Conservation (phyloP, 2,329 filamentous ascomycete species). For the Microdochium trichocladiopsis region DNA sequence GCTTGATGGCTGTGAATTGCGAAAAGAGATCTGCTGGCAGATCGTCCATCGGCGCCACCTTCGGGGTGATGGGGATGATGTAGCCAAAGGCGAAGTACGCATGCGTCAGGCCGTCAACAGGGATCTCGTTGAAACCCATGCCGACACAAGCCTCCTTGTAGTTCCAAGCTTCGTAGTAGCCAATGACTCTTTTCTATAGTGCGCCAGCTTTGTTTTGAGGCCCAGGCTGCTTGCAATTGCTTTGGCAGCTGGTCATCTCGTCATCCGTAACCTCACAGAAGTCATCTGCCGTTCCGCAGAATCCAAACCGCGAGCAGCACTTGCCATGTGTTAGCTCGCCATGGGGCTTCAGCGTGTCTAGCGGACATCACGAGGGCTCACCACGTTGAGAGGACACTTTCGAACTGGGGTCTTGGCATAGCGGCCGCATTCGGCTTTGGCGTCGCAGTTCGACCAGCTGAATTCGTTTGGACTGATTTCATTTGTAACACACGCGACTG, state of each 20-base stretch:
- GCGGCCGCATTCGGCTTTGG: conserved; percentile 22
- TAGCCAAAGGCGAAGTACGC: conserved; percentile 24
- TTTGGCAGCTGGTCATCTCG: conserved; percentile 11
- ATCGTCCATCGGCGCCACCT: conserved; percentile 19
- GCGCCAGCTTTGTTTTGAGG: conserved; percentile 3
- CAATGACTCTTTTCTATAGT: conserved; percentile 15
- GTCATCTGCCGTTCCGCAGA: too few species aligned
- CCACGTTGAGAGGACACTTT: conserved; percentile 27
- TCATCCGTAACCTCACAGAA: conserved; percentile 15
- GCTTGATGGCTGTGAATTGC: conserved; percentile 22
- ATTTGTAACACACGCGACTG: conserved; percentile 11
- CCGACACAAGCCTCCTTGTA: conserved; percentile 4
- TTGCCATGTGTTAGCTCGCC: too few species aligned
- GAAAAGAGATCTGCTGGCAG: conserved; percentile 5
- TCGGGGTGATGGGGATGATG: conserved; percentile 19
- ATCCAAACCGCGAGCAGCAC: too few species aligned
- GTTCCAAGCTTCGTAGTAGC: conserved; percentile 23
- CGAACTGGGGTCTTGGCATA: conserved; percentile 11
- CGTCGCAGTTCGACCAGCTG: conserved; percentile 23
- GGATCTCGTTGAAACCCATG: conserved; percentile 29
- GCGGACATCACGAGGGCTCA: too few species aligned
- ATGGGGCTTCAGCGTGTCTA: too few species aligned
- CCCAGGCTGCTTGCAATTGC: conserved; percentile 12
- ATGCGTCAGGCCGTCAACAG: conserved; percentile 31
- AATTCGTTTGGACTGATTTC: conserved; percentile 14